Evolutionary conservation across 192 early-diverging fungal species (phyloP).

Genomic region (Pilobolus umbonatus): DNA sequence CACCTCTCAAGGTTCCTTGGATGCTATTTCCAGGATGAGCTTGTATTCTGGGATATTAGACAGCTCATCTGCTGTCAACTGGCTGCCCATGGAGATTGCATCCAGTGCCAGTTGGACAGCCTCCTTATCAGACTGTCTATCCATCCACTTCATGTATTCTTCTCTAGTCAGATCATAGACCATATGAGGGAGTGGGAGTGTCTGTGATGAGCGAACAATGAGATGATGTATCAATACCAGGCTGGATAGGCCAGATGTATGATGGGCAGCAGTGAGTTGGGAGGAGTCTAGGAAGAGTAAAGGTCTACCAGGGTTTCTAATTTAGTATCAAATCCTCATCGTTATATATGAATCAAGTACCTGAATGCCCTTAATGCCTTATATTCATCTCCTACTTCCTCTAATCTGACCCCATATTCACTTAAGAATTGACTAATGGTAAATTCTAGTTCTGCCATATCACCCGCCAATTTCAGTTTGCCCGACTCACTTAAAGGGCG

Average conservation of each 20-base stretch:
- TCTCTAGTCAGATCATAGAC: constrained; percentile 52
- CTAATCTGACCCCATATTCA: constrained; percentile 53
- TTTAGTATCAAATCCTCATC: not conserved
- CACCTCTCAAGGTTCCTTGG: too few relatives aligned
- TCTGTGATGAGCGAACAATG: constrained; percentile 47
- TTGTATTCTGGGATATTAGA: constrained; percentile 27
- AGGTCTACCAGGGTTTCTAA: constrained; percentile 32
- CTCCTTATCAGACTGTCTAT: constrained; percentile 49
- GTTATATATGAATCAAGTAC: constrained; percentile 22
- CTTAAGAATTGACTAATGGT: constrained; percentile 56
- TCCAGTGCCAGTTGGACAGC: constrained; percentile 33
- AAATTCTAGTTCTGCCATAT: constrained; percentile 74
- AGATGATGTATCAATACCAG: constrained; percentile 60
- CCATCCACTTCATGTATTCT: constrained; percentile 69
- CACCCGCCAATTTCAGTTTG: constrained; percentile 61
- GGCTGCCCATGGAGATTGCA: constrained; percentile 22
- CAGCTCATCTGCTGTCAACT: constrained; percentile 20
- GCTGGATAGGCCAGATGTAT: constrained; percentile 42
- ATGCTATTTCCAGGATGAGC: constrained; percentile 22
- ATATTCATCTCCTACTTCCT: constrained; percentile 54
- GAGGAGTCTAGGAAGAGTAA: constrained; percentile 60
- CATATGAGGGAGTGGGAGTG: constrained; percentile 48
- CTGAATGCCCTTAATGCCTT: constrained; percentile 55
- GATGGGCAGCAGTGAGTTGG: constrained; percentile 45
- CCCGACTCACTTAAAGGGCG: constrained; percentile 57